Percentiles rank a stretch among this genome's conserved stretches.
Evolutionary conservation across 257 asterid genomes (phyloP).

Genomic region (Thymus mandschuricus): DNA sequence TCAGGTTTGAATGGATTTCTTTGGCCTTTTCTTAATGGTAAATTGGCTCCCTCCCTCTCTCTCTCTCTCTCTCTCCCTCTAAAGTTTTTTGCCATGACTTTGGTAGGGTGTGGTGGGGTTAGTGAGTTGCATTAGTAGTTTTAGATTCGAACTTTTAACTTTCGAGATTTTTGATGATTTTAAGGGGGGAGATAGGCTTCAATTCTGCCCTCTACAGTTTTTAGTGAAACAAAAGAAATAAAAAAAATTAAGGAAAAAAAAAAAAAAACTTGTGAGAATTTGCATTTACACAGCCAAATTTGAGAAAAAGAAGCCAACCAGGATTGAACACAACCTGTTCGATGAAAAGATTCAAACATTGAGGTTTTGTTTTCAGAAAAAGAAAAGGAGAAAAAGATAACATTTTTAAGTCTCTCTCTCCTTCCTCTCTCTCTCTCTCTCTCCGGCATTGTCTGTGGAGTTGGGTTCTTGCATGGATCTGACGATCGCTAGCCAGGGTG

Average conservation of each 20-base stretch:
- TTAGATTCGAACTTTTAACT: slow-evolving; percentile 40
- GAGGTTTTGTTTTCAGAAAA: background rate
- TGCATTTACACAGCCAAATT: slow-evolving; percentile 16
- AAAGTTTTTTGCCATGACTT: background rate
- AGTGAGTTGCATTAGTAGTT: slow-evolving; percentile 43
- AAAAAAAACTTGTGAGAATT: background rate
- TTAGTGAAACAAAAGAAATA: slow-evolving; percentile 7
- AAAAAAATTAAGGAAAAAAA: background rate
- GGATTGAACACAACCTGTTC: slow-evolving; percentile 28
- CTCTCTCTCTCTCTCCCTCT: slow-evolving; percentile 20
- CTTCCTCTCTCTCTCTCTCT: background rate
- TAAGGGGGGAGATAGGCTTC: slow-evolving; percentile 25
- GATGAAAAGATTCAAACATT: slow-evolving; percentile 22
- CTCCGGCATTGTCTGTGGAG: background rate
- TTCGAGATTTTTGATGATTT: slow-evolving; percentile 38
- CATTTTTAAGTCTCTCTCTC: background rate
- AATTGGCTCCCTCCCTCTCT: background rate
- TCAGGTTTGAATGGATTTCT: slow-evolving; percentile 49
- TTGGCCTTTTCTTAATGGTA: slow-evolving; percentile 47
- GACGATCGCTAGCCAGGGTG: slow-evolving; percentile 47
- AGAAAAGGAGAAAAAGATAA: background rate
- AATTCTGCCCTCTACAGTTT: background rate
- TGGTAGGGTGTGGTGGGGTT: slow-evolving; percentile 20
- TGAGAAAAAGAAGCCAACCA: slow-evolving; percentile 21
- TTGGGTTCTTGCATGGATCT: slow-evolving; percentile 48